Conservation (phyloP, 305 asterid genomes). For the Solanum hybrid region DNA sequence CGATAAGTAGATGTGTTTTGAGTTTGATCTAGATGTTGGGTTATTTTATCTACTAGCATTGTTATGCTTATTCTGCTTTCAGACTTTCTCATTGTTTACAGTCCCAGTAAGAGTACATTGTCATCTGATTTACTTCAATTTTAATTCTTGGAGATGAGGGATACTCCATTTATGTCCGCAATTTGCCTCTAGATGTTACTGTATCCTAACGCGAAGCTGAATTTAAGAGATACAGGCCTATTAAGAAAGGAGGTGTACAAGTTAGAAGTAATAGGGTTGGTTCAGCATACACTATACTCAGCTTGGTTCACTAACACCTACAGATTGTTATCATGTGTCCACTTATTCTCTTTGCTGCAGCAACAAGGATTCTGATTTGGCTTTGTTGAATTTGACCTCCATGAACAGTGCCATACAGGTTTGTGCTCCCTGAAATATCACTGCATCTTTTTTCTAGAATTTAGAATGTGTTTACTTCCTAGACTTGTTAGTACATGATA, state of each 20-base stretch:
- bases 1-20: not conserved
- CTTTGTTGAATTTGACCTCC: conserved; percentile 74
- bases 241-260: conserved; percentile 72
- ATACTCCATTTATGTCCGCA: conserved; percentile 65
- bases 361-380: conserved; percentile 81
- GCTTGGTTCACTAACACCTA: conserved; percentile 7
- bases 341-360: conserved; percentile 24
- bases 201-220: conserved; percentile 62
- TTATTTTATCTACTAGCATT: not conserved
- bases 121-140: not conserved
- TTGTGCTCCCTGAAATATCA: not conserved
- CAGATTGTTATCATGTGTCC: not conserved
- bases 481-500: not conserved
- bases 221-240: conserved; percentile 62
- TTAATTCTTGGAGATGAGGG: conserved; percentile 48
- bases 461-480: not conserved
- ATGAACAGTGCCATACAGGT: conserved; percentile 78
- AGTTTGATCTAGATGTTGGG: not conserved
- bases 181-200: conserved; percentile 59
- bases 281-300: not conserved
- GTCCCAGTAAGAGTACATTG: not conserved
- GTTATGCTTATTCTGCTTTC: not conserved
- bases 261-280: conserved; percentile 74
- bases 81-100: not conserved
- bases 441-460: not conserved